phyloP scores from a whole-genome alignment of 2,329 filamentous ascomycete species.

The Fusarium heterosporum region DNA sequence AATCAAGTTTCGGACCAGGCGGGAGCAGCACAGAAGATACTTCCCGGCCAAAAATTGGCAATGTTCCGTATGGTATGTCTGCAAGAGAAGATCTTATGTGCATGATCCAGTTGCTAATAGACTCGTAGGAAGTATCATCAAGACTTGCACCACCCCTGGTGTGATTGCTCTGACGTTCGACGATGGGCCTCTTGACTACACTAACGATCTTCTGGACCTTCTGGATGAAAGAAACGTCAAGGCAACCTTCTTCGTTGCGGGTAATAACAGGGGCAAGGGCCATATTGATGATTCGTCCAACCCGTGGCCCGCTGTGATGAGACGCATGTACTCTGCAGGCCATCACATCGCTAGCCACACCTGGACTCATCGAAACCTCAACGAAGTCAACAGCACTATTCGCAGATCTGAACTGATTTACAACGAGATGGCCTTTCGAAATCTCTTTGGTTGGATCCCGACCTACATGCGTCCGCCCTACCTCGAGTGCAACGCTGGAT shows the following conservation, averaged over 20 bases:
- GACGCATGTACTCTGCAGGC: slow-evolving; percentile 56
- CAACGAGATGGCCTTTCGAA: slow-evolving; percentile 59
- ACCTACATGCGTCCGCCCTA: slow-evolving; percentile 60
- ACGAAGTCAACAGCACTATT: slow-evolving; percentile 50
- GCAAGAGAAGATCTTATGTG: slow-evolving; percentile 1
- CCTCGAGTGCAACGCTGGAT: slow-evolving; percentile 55
- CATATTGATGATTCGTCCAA: slow-evolving; percentile 54
- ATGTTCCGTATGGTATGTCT: slow-evolving; percentile 54
- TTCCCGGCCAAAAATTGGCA: slow-evolving; percentile 49
- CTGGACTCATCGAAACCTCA: slow-evolving; percentile 60
- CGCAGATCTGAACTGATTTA: slow-evolving; percentile 56
- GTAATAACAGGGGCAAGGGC: slow-evolving; percentile 56
- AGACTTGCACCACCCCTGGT: slow-evolving; percentile 51
- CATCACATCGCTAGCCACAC: slow-evolving; percentile 62
- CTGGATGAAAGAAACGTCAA: slow-evolving; percentile 49
- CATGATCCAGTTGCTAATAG: slow-evolving; percentile 35
- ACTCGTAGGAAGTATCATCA: slow-evolving; percentile 51
- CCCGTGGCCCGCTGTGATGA: slow-evolving; percentile 53
- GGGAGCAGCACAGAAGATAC: slow-evolving; percentile 50
- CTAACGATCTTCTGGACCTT: slow-evolving; percentile 55
- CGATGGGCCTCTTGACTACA: slow-evolving; percentile 60
- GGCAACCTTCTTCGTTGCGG: slow-evolving; percentile 58
- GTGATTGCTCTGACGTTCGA: slow-evolving; percentile 61
- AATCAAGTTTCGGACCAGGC: slow-evolving; percentile 48
- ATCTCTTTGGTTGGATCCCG: slow-evolving; percentile 57